Conservation (phyloP, 2,329 filamentous ascomycete genomes). For the Albophoma yamanashiensis region DNA sequence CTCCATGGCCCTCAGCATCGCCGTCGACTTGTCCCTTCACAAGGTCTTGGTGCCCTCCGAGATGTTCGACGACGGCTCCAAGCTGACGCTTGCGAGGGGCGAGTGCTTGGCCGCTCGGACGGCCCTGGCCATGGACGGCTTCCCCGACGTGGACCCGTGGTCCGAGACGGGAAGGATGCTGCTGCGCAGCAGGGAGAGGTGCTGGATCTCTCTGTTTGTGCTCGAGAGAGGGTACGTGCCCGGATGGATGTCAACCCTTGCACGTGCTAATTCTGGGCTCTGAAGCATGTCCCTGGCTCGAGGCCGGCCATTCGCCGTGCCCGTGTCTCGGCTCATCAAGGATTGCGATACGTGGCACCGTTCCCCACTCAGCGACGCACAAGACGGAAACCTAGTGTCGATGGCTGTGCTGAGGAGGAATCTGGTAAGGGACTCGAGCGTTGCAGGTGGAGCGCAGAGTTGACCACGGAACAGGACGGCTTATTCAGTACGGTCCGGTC, state of each 20-base stretch:
- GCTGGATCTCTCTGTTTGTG: constrained; percentile 63
- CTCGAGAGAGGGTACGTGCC: constrained; percentile 51
- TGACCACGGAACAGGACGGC: constrained; percentile 28
- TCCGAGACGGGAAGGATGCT: constrained; percentile 52
- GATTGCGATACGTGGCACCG: constrained; percentile 61
- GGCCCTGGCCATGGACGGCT: constrained; percentile 58
- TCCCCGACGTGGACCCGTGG: constrained; percentile 47
- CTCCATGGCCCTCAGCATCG: constrained; percentile 57
- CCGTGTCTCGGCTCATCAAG: constrained; percentile 53
- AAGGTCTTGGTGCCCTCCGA: constrained; percentile 52
- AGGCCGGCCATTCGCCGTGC: constrained; percentile 57
- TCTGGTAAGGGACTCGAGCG: constrained; percentile 33
- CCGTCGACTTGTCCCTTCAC: constrained; percentile 58
- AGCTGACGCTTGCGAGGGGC: constrained; percentile 42
- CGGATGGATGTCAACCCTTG: background rate
- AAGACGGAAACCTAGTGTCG: constrained; percentile 61
- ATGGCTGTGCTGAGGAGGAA: constrained; percentile 61
- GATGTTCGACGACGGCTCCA: constrained; percentile 32
- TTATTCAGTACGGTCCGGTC: constrained; percentile 46
- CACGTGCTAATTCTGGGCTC: background rate
- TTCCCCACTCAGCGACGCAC: constrained; percentile 50
- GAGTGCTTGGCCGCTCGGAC: constrained; percentile 59
- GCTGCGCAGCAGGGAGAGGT: constrained; percentile 53
- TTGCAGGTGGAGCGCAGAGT: background rate
- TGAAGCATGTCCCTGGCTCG: constrained; percentile 54